Conservation (phyloP, 768 basidiomycete species). For the Psilocybe cyanescens region DNA sequence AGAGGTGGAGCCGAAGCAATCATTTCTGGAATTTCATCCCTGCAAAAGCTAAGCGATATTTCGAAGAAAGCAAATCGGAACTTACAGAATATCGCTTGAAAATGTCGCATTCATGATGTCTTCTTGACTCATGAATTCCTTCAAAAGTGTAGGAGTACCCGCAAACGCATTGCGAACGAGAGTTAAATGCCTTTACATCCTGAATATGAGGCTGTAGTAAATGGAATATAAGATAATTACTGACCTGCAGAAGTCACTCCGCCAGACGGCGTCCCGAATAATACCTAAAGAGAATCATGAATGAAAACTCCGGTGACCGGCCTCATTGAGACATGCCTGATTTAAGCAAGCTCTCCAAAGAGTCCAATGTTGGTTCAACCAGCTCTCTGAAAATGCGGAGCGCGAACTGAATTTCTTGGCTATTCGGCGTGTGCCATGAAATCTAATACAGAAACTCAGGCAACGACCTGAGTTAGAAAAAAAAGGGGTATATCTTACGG, state of each 20-base stretch:
- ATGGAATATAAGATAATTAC: conserved; percentile 22
- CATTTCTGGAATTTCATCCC: conserved; percentile 79
- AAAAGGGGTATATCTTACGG: conserved; percentile 42
- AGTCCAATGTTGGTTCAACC: conserved; percentile 62
- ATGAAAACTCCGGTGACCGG: conserved; percentile 4
- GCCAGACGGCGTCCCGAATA: conserved; percentile 66
- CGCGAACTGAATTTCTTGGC: conserved; percentile 75
- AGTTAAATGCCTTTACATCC: conserved; percentile 56
- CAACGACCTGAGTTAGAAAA: background rate
- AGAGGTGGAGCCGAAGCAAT: conserved; percentile 66
- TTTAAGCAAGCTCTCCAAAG: conserved; percentile 60
- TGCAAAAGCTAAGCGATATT: conserved; percentile 28
- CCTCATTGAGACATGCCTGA: conserved; percentile 39
- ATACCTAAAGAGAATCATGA: conserved; percentile 34
- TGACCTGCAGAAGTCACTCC: conserved; percentile 85
- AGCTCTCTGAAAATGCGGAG: conserved; percentile 69
- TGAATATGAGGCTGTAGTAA: background rate
- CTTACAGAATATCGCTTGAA: conserved; percentile 74
- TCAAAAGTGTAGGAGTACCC: conserved; percentile 70
- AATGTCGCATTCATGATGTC: conserved; percentile 44
- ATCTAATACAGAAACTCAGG: conserved; percentile 41
- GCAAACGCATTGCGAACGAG: conserved; percentile 76
- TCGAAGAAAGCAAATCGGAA: conserved; percentile 5
- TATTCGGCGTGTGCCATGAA: conserved; percentile 78
- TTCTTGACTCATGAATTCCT: conserved; percentile 54